Base-by-base conservation (phyloP, 257 asterid species). In the Solanum dulcamara region DNA sequence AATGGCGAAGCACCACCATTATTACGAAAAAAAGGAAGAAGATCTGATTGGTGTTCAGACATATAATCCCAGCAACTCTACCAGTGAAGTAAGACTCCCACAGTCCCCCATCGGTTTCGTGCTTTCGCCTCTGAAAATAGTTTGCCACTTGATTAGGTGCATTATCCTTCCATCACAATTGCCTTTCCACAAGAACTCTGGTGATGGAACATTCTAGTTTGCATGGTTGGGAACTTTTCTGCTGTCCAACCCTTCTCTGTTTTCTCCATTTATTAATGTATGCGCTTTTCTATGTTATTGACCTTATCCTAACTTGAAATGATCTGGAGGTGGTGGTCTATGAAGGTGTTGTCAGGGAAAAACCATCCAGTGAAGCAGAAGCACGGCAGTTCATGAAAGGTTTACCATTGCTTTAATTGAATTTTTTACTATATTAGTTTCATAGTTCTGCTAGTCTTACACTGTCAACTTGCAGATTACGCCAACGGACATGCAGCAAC, bases 311-410 rank as follows among this genome's bases (percentile, higher is more conserved):
- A 84, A 80, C 85, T 87, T 84, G 68, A 88, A 91, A 92, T 86
- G 83, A 81, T 91, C 70, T 93, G 93, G 91, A 96, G 98, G 98
- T 97, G 91, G 98, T 97, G 93, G 98, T 97, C 86, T 95, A 95
- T 91, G 94, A 95, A 92, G 98, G 98, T 90, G 51, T 62, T 84
- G 85, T 97, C 89, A 92, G 98, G 92, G 98, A 97, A 88, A 97
- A 97, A 84, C 98, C 99, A 84, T 93, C 98, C 70, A 90, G 90
- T 90, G 88, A 89, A 91, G 98, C 93, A 85, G 99, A 97, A 90
- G 99, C 98, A 80, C 94, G 97, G 8, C 85, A 95, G 87, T 97
- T 91, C 90, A 86, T 97, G 83, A 88, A 93, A 92, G 98, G 98
- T 93, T 83, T 81, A 57, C 80, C 48, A 50, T 74, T 64, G n/a